Percentiles rank a stretch among this genome's conserved stretches.
Conservation (phyloP, 495 filamentous ascomycete genomes). For the Daldinia grandis region DNA sequence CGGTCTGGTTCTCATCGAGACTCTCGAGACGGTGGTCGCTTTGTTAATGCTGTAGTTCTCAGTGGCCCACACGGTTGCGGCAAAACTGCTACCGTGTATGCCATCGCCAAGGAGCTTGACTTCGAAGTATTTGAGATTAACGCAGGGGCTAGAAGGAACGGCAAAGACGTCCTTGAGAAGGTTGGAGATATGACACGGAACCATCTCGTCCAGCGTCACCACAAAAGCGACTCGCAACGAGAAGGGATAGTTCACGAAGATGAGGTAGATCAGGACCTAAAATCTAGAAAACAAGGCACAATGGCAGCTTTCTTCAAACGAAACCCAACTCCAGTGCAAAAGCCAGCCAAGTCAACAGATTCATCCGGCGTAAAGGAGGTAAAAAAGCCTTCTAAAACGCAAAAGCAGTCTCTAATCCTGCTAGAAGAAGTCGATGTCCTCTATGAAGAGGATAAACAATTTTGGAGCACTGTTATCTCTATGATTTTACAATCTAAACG, state of each 20-base stretch:
- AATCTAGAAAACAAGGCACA: conserved; percentile 74
- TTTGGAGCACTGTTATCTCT: conserved; percentile 83
- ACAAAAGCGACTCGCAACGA: conserved; percentile 40
- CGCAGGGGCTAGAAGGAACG: conserved; percentile 79
- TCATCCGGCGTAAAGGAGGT: conserved; percentile 34
- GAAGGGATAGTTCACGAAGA: conserved; percentile 46
- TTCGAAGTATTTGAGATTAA: conserved; percentile 98
- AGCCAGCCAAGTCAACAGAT: conserved; percentile 37
- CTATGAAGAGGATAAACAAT: conserved; percentile 93
- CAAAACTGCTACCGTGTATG: conserved; percentile 92
- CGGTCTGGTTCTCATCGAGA: conserved; percentile 56
- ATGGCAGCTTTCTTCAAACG: conserved; percentile 84
- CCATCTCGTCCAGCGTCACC: conserved; percentile 73
- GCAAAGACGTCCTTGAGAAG: conserved; percentile 87
- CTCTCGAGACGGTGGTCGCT: conserved; percentile 55
- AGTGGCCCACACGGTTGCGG: conserved; percentile 92
- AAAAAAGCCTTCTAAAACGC: conserved; percentile 60
- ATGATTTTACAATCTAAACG: conserved; percentile 85
- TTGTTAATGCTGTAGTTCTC: conserved; percentile 74
- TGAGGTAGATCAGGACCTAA: conserved; percentile 64
- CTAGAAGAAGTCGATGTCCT: conserved; percentile 94
- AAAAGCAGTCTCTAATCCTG: conserved; percentile 94
- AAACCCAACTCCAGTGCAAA: conserved; percentile 40
- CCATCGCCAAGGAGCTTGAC: conserved; percentile 92
- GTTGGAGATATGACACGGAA: conserved; percentile 97